Percentiles rank a stretch among this genome's conserved stretches.
Conservation (phyloP, 23 red algal genomes). For the Gracilaria domingensis region DNA sequence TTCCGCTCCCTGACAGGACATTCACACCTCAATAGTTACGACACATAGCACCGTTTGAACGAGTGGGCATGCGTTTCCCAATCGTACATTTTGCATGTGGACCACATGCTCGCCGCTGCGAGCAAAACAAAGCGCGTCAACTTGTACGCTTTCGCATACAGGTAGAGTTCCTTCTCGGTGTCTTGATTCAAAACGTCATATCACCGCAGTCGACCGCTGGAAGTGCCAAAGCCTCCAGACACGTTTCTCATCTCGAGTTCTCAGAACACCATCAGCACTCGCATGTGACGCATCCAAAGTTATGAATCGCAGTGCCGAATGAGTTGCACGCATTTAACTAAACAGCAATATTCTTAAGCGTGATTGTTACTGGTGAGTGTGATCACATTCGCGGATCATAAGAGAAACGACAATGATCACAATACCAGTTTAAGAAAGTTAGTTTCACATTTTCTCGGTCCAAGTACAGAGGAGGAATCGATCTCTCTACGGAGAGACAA, state of each 20-base stretch:
- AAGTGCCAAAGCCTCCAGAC: constrained; percentile 17
- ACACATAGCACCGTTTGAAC: neutral
- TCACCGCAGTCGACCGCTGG: constrained; percentile 8
- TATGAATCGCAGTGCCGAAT: too few relatives aligned
- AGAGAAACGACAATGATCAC: neutral
- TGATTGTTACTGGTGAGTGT: too few relatives aligned
- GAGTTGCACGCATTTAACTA: too few relatives aligned
- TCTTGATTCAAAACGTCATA: neutral
- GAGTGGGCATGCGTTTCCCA: too few relatives aligned
- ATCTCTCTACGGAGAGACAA: constrained; percentile 1
- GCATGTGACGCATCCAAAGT: too few relatives aligned
- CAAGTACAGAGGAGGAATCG: neutral
- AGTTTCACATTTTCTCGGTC: neutral
- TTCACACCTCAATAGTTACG: neutral
- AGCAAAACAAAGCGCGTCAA: neutral
- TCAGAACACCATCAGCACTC: neutral
- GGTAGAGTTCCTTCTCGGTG: neutral
- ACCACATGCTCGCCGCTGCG: neutral
- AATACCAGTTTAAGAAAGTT: neutral
- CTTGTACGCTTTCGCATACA: constrained; percentile 5
- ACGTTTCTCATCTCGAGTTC: neutral
- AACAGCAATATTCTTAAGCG: too few relatives aligned
- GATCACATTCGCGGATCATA: too few relatives aligned
- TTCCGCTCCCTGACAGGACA: neutral
- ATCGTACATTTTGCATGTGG: constrained; percentile 9